These are phyloP conservation scores for Anastatica hierochuntica DNA, from an alignment of 345 rosid genomes.

Conservation along the genomic window DNA sequence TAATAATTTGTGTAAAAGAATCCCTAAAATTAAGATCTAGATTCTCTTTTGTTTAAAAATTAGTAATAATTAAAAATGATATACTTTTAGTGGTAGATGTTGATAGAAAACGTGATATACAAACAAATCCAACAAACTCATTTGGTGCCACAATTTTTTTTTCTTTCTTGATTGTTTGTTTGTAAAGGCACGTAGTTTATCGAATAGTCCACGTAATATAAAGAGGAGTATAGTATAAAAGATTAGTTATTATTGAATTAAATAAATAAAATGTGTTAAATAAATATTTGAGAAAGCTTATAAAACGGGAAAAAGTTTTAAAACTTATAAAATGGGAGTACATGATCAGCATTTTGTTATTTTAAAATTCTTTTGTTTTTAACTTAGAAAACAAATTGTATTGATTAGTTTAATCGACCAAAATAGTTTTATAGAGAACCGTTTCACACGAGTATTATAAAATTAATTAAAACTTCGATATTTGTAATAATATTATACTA, in stretches of 20 bases:
- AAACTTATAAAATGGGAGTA: too few species aligned
- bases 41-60: background rate
- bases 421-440: background rate
- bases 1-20: background rate
- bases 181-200: too few species aligned
- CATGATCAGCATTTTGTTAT: too few species aligned
- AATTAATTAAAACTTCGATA: background rate
- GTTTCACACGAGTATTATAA: background rate
- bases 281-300: too few species aligned
- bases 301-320: too few species aligned
- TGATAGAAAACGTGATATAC: conserved; percentile 9
- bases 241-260: too few species aligned
- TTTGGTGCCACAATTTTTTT: conserved; percentile 6
- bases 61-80: background rate
- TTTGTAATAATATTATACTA: too few species aligned
- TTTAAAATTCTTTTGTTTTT: background rate
- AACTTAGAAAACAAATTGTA: background rate
- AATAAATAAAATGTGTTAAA: too few species aligned
- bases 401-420: background rate
- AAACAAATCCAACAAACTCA: conserved; percentile 16
- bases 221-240: too few species aligned
- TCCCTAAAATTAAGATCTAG: conserved; percentile 3
- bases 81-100: conserved; percentile 7
- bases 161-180: background rate
- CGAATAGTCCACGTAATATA: too few species aligned